Base-by-base conservation (phyloP, 495 filamentous ascomycete species). In the Penicillium bialowiezense region DNA sequence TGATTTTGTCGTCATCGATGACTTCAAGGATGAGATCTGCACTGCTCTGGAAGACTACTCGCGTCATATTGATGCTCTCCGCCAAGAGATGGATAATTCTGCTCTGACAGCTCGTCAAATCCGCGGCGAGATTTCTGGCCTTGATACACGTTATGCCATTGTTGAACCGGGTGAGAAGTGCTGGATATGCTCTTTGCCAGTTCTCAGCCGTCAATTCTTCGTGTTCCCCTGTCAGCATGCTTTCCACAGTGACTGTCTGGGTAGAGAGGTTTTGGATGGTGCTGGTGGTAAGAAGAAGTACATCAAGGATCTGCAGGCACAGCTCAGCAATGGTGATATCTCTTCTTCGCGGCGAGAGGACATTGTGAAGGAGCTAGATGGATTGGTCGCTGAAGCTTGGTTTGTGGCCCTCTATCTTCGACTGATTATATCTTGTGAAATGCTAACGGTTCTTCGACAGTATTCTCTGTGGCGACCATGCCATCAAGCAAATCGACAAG, bases 21-120 rank as follows among this genome's bases (percentile, higher is more conserved):
- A 96, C 68, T 97, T 98, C 76, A 97, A 98, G 64, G 89, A 96
- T 42, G 95, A 97, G 60, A 97, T 98, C 18, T 98, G 93, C 72
- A 75, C 82, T 0, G 93, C 93, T 2, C 75, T 98, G 3, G 95
- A 98, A 67, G 85, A 91, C 20, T 97, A 98, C 69, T 86, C 82
- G 32, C 84, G 87, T 7, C 86, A 89, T 50, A 98, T 98, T 59
- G 92, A 97, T 55, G 76, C 72, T 1, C 71, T 98, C n/a, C 88
- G 91, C 42, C 81, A 86, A 49, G 93, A 97, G 64, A 98, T 97
- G 95, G 95, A 98, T 64, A 91, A 93, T 52, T 86, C 83, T 6
- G 85, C 89, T 8, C 80, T 82, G 18, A 96, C 95, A 21, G 93
- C 93, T 0, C 80, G 84, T 15, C 89, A 93, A 50, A 96, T 98